A percentile compares a stretch with the other conserved stretches of the same genome.
phyloP scores from a whole-genome alignment of 2,329 filamentous ascomycete species.

The Cryphonectria parasitica region DNA sequence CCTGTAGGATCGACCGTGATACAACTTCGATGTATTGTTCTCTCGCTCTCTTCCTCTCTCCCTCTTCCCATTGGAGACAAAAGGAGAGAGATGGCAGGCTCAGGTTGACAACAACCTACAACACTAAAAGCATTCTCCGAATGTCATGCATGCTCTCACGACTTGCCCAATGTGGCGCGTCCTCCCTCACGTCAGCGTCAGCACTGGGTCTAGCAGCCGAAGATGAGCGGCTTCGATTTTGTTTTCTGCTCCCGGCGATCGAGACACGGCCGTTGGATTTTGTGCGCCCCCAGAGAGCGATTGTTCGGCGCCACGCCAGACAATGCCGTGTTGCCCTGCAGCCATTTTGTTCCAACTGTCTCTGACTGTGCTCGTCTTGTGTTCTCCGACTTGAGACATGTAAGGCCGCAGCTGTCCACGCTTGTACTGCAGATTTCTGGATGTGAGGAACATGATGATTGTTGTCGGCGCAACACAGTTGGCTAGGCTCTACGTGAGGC shows the following conservation, averaged over 20 bases:
- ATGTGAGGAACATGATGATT: neutral
- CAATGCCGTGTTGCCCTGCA: neutral
- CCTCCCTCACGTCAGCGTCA: conserved; percentile 10
- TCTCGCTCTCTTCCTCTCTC: too few species aligned
- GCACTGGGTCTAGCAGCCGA: neutral
- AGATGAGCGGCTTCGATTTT: neutral
- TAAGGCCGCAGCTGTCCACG: neutral
- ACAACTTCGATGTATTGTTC: neutral
- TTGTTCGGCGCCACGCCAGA: neutral
- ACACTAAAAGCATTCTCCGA: neutral
- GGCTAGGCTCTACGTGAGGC: neutral
- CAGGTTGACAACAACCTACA: neutral
- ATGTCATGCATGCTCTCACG: neutral
- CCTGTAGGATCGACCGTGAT: neutral
- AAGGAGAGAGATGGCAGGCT: neutral
- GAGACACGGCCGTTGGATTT: neutral
- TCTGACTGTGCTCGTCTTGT: neutral
- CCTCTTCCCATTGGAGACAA: neutral
- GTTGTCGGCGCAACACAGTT: neutral
- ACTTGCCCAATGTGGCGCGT: neutral
- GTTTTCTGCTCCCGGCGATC: neutral
- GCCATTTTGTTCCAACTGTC: neutral
- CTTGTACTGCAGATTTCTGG: neutral
- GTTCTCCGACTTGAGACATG: neutral
- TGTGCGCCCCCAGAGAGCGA: neutral